These are phyloP conservation scores for Paramecium tetraurelia DNA, from an alignment of 73 alveolate species.

Conservation along the genomic window DNA sequence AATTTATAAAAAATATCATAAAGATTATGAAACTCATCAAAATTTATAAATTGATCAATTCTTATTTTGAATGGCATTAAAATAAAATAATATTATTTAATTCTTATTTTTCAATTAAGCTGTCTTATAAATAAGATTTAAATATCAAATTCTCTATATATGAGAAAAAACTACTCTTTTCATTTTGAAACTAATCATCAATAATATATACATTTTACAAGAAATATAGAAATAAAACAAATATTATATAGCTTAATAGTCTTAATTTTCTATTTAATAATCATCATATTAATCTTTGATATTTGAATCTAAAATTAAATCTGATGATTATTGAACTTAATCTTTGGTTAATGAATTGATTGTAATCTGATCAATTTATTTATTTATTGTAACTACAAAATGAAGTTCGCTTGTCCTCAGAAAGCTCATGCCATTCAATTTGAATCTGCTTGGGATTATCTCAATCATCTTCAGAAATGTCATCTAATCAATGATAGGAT, in stretches of 20 bases:
- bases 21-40: no score
- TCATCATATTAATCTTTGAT: not conserved
- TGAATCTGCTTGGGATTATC: not conserved
- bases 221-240: no score
- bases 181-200: no score
- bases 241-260: no score
- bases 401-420: conserved; percentile 2
- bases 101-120: not conserved
- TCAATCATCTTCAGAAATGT: not conserved
- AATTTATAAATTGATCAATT: no score
- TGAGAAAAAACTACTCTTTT: no score
- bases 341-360: not conserved
- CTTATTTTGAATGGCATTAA: not conserved
- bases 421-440: not conserved
- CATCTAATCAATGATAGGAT: not conserved
- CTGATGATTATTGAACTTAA: not conserved
- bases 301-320: not conserved
- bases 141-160: no score
- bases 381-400: not conserved
- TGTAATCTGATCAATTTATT: not conserved
- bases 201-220: no score
- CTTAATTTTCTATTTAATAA: no score
- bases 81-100: no score
- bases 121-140: not conserved
- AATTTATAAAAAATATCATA: no score